Evolutionary conservation across 2,329 filamentous ascomycete species (phyloP), one percentile per base, ranked within the genome.

Genomic region (Pleurostoma richardsiae): DNA sequence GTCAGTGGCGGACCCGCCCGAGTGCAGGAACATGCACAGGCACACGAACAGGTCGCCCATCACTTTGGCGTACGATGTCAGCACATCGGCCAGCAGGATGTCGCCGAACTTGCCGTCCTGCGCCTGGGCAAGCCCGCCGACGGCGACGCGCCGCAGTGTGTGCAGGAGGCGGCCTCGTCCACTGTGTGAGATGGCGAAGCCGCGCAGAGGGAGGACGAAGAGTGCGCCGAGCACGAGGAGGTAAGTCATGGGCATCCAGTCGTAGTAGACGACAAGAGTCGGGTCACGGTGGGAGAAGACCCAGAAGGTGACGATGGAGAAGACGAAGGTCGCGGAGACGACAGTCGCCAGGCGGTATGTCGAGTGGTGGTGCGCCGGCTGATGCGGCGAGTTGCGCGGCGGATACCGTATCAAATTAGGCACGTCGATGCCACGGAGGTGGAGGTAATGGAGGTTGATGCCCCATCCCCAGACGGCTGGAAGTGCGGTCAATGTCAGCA

Each of bases 401-500:
- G 90, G 90, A 66, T 97, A 97, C 65, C 88, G 85, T 58, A 97
- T 89, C 48, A 97, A 77, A 30, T 83, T 76, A 26, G 90, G 88
- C 46, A 95, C 88, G 67, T 96, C 90, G 71, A 99, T 95, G 63
- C 87, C 87, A 59, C 83, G 74, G 49, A 82, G 69, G 59, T 85
- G 77, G 50, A 97, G 83, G 69, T 89, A 91, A 63, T 96, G 90
- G 39, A 97, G 81, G 71, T 96, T 97, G 57, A 87, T 68, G 54
- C 86, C 90, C 90, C 92, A 99, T 64, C 89, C 90, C 92, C 92
- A 97, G 60, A 95, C 85, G 56, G 89, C 90, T 95, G 49, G 30
- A 41, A 41, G 4, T 36, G 43, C 6, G 6, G 41, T 55, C 29
- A 51, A 48, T 49, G 44, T 8, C 19, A 31, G 4, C 26, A 6